Evolutionary conservation across 1,284 basidiomycete genomes (phyloP), one percentile per base, ranked within the genome.

Genomic region (Ganoderma boninense): DNA sequence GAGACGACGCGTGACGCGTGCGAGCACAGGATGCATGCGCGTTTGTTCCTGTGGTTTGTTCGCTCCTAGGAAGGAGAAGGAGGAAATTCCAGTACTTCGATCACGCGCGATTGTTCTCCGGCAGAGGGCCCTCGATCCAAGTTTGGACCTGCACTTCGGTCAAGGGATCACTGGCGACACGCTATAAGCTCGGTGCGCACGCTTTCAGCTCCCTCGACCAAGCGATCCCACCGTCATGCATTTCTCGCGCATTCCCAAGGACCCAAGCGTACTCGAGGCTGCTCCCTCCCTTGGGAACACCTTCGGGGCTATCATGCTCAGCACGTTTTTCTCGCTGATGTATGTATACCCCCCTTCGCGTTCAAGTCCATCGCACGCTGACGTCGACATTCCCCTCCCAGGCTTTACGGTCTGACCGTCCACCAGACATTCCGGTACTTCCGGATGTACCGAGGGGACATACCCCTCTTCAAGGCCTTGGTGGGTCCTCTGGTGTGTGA

Each of bases 381-480:
- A 32, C 38, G 18, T 29, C 26, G 35, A 54, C 49, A 13, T 29
- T 14, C 6, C 11, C 4, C 23, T 7, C 7, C 7, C 20, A 65
- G 64, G 64, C 52, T 65, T 2, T 65, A 54, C 38, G 64, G 64
- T 2, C 38, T 65, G 32, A 65, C 64, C 16, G 64, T 38, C 4
- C 64, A 65, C 40, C 64, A 65, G 64, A 54, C 64, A 16, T 65
- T 23, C n/a, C 52, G 52, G n/a, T 65, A 65, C 23, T 65, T 65
- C 52, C 35, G 64, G 2, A 65, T 56, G 52, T 65, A 65, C n/a
- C n/a, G 14, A 10, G 18, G n/a, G 2, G 64, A 65, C 26, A 54
- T 42, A 13, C 46, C 18, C 14, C 26, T 49, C 35, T 35, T 65
- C 23, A 54, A 65, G 52, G 42, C 43, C 1, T 40, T 46, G n/a